These are phyloP conservation scores for Phytophthora multivora DNA, from an alignment of 352 stramenopile genomes.

Conservation along the genomic window DNA sequence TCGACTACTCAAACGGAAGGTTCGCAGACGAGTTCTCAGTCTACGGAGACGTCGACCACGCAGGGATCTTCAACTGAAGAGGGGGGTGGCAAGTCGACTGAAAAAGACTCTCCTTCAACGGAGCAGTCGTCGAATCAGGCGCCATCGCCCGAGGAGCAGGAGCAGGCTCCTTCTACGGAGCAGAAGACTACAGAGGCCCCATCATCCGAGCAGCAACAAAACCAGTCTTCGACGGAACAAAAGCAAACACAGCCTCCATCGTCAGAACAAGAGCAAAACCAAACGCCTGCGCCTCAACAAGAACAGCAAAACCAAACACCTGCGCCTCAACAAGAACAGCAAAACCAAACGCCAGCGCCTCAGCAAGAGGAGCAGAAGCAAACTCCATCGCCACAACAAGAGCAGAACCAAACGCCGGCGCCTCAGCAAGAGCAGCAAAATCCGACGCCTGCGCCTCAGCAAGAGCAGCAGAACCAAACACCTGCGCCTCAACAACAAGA, in stretches of 20 bases:
- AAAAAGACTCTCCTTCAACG: not conserved
- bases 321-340: not conserved
- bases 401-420: not conserved
- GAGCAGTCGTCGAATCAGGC: not conserved
- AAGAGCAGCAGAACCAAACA: not conserved
- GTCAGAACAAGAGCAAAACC: not conserved
- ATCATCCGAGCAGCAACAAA: not conserved
- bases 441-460: not conserved
- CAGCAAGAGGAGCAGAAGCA: not conserved
- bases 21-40: not conserved
- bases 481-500: not conserved
- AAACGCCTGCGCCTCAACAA: not conserved
- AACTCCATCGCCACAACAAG: not conserved
- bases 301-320: not conserved
- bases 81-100: not conserved
- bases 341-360: not conserved
- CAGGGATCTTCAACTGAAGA: not conserved
- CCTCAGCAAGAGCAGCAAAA: not conserved
- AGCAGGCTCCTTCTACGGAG: not conserved
- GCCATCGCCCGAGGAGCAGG: too few species aligned
- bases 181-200: not conserved
- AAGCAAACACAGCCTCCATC: not conserved
- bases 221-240: not conserved
- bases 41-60: not conserved
- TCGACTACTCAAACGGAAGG: not conserved